phyloP scores from a whole-genome alignment of 2,329 filamentous ascomycete genomes.

The Exserohilum rostratum region DNA sequence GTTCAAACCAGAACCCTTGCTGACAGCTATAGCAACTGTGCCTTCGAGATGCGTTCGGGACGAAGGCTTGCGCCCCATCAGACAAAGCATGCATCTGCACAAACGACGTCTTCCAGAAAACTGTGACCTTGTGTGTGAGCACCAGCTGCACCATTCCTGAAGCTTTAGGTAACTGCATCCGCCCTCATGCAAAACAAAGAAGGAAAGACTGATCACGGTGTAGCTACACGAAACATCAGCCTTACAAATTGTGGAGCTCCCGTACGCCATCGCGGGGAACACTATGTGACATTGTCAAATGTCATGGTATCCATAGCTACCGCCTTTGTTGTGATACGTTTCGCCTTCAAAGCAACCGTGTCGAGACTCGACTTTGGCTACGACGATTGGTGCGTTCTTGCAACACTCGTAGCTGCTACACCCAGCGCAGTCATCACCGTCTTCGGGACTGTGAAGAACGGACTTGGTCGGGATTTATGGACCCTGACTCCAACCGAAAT shows the following conservation, averaged over 20 bases:
- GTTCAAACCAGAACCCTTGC: background rate
- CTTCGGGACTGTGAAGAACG: constrained; percentile 37
- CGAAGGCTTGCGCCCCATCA: constrained; percentile 25
- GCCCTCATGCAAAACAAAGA: background rate
- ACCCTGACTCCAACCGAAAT: constrained; percentile 52
- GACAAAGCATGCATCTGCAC: constrained; percentile 32
- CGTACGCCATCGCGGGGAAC: constrained; percentile 44
- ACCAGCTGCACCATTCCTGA: constrained; percentile 30
- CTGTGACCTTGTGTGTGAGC: constrained; percentile 28
- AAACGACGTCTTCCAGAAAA: constrained; percentile 25
- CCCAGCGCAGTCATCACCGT: constrained; percentile 38
- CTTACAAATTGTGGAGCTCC: constrained; percentile 48
- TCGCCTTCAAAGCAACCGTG: constrained; percentile 47
- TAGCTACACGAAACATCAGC: constrained; percentile 52
- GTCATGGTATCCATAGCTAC: constrained; percentile 44
- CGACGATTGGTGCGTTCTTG: constrained; percentile 48
- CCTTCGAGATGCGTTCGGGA: constrained; percentile 14
- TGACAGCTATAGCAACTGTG: constrained; percentile 17
- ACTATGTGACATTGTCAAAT: constrained; percentile 44
- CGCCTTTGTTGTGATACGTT: constrained; percentile 44
- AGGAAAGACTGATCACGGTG: background rate
- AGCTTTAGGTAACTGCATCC: constrained; percentile 21
- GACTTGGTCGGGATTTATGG: constrained; percentile 61
- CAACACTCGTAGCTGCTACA: constrained; percentile 27
- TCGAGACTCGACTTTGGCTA: constrained; percentile 43